A percentile compares a stretch with the other conserved stretches of the same genome.
Evolutionary conservation across 192 early-diverging fungal genomes (phyloP).

Genomic region (Radiomyces spectabilis): DNA sequence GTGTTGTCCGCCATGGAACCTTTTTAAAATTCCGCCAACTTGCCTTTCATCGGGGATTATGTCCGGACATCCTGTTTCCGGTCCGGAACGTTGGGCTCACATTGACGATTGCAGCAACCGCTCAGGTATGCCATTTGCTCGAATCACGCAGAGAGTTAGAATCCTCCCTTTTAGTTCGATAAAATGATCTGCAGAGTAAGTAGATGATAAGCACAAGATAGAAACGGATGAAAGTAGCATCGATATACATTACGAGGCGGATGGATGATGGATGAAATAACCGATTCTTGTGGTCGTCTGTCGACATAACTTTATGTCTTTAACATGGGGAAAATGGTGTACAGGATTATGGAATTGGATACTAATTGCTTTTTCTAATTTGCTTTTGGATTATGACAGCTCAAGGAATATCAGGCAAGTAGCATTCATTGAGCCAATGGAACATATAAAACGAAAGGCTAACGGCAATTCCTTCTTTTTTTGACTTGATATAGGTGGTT

Average conservation of each 20-base stretch:
- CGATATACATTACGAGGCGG: neutral
- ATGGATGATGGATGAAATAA: conserved; percentile 5
- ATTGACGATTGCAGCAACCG: no score
- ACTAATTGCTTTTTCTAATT: neutral
- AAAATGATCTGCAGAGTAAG: conserved; percentile 7
- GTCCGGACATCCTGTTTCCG: no score
- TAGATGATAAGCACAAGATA: neutral
- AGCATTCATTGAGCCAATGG: neutral
- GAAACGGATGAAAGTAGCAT: neutral
- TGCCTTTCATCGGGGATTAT: no score
- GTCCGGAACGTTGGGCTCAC: no score
- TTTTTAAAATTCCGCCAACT: no score
- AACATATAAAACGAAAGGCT: neutral
- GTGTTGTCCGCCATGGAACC: no score
- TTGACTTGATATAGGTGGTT: conserved; percentile 49
- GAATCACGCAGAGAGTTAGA: neutral
- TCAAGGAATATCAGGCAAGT: no score
- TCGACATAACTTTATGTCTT: neutral
- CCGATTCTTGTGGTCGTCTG: neutral
- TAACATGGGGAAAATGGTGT: no score
- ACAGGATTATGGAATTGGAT: neutral
- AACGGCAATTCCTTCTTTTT: conserved; percentile 6
- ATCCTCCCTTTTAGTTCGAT: neutral
- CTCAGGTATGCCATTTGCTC: no score
- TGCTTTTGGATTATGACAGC: no score